Evolutionary conservation across 2,329 filamentous ascomycete species (phyloP), one percentile per base, ranked within the genome.

Genomic region (Rachicladosporium sp.): DNA sequence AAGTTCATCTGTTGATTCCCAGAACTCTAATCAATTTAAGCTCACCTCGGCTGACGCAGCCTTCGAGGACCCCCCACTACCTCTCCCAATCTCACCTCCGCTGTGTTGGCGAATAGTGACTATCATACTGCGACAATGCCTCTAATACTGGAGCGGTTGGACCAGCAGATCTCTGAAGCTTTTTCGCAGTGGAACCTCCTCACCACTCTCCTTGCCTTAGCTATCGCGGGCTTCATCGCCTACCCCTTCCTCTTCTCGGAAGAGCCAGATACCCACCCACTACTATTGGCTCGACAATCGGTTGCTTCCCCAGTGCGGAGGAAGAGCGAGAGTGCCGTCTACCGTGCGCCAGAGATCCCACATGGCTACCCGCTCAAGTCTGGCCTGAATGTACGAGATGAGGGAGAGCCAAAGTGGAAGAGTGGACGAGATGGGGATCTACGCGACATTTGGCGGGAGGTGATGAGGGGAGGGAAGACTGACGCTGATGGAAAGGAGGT

Each of bases 201-300:
- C 66, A 85, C 84, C 23, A 91, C 83, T 3, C 55, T 77, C 32
- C 70, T 98, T 47, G 71, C 76, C 34, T 73, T 80, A 15, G 55
- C 74, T 44, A 68, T 95, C 33, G 66, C 80, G 44, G 67, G 71
- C 40, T 73, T 87, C 53, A 62, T 89, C 41, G 71, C 78, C 42
- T 87, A 84, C 61, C 74, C 79, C 33, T 64, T 93, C 47, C 67
- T 82, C 52, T 76, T 76, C 45, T 73, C 75, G 37, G 74, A 76
- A 44, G 89, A 95, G 38, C 83, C 91, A 4, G 91, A 98, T 65
- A 82, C 82, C 4, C 91, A 96, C 61, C 89, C 91, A 29, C 79
- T 94, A 61, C 74, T 96, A 35, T 78, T 98, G 21, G 83, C 84
- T 40, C 77, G 89, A 39, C 91, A 96, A 68, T 76, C 86, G 2